Conservation (phyloP, 176 grass and related monocot genomes). For the Carex cristatella region DNA sequence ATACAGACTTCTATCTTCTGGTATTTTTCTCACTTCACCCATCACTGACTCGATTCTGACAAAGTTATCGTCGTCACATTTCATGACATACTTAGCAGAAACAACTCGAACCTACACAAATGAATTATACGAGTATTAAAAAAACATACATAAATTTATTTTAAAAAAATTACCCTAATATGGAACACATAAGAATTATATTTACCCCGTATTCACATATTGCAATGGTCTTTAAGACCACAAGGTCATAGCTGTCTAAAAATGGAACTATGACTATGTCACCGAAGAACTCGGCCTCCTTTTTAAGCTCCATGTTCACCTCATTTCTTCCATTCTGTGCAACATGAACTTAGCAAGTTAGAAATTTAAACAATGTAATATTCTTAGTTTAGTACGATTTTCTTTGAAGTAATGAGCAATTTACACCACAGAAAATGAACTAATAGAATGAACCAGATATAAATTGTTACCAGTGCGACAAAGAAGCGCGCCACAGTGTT, state of each 20-base stretch:
- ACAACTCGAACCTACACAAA: slow-evolving; percentile 51
- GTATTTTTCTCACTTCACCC: slow-evolving; percentile 53
- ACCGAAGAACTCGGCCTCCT: slow-evolving; percentile 72
- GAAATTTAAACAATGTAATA: neutral
- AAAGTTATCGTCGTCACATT: slow-evolving; percentile 83
- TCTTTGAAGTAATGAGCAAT: neutral
- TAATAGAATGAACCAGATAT: neutral
- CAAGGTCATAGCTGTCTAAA: slow-evolving; percentile 71
- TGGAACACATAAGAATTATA: neutral
- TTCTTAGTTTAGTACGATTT: neutral
- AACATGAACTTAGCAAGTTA: slow-evolving; percentile 20
- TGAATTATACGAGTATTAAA: slow-evolving; percentile 15
- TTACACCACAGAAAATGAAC: neutral
- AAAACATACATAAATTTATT: slow-evolving; percentile 2
- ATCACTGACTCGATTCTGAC: slow-evolving; percentile 58
- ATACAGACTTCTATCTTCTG: slow-evolving; percentile 59
- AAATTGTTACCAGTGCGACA: slow-evolving; percentile 65
- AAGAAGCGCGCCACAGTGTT: slow-evolving; percentile 62
- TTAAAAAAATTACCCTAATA: slow-evolving; percentile 6
- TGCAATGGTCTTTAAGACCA: slow-evolving; percentile 83
- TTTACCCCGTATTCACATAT: slow-evolving; percentile 85
- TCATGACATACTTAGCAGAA: slow-evolving; percentile 68
- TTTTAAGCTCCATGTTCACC: slow-evolving; percentile 60
- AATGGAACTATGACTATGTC: slow-evolving; percentile 84
- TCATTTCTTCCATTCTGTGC: slow-evolving; percentile 64